A percentile compares a stretch with the other conserved stretches of the same genome.
Evolutionary conservation across 2,329 filamentous ascomycete genomes (phyloP).

Genomic region (Sphaerulina vaccinii): DNA sequence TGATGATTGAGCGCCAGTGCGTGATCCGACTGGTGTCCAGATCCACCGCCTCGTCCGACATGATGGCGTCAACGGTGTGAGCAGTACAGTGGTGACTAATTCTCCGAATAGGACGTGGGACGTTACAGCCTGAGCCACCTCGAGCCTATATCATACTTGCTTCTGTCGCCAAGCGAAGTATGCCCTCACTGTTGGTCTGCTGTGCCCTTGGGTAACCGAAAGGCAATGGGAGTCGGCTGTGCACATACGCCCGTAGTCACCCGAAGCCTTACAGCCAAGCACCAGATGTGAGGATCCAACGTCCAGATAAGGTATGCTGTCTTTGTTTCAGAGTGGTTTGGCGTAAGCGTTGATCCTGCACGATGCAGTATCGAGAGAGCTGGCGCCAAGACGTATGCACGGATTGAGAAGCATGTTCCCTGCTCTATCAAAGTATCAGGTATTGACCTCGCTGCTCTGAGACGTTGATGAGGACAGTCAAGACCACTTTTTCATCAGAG

Average conservation of each 20-base stretch:
- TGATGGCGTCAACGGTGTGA: no score
- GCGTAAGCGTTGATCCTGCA: neutral
- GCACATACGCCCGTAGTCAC: neutral
- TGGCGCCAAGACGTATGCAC: neutral
- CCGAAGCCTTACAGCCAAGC: neutral
- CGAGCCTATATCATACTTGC: neutral
- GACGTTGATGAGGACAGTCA: neutral
- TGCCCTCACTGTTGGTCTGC: neutral
- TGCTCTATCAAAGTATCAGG: neutral
- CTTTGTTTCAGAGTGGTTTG: neutral
- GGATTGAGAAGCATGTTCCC: neutral
- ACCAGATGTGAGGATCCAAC: neutral
- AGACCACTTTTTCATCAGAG: neutral
- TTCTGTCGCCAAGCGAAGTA: neutral
- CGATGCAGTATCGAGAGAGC: neutral
- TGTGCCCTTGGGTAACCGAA: neutral
- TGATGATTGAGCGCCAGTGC: slow-evolving; percentile 68
- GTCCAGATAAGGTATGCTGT: neutral
- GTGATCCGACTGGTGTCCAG: slow-evolving; percentile 58
- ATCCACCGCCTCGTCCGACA: slow-evolving; percentile 16
- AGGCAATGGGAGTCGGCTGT: neutral
- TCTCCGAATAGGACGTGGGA: neutral
- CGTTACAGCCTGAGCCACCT: neutral
- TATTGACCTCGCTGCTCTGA: neutral
- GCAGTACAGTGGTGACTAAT: neutral